Percentiles rank a stretch among this genome's conserved stretches.
Conservation (phyloP, 2,329 filamentous ascomycete genomes). For the Fusarium tricinctum region DNA sequence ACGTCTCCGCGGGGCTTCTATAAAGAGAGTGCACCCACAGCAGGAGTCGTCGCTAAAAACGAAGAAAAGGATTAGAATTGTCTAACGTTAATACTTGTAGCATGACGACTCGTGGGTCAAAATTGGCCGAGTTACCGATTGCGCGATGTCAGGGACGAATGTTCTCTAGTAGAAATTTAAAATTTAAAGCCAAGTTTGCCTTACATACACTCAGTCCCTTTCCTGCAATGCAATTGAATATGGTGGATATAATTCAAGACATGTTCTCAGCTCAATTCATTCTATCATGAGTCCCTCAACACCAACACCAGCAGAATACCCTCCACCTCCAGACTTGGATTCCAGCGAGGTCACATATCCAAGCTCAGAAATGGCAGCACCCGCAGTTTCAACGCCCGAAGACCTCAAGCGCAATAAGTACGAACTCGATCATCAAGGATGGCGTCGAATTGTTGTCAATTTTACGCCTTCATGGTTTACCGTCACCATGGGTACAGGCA, state of each 20-base stretch:
- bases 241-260: not conserved
- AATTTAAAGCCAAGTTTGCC: not conserved
- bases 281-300: not conserved
- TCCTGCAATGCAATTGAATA: not conserved
- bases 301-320: not conserved
- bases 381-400: not conserved
- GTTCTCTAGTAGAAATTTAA: not conserved
- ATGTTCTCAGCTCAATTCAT: not conserved
- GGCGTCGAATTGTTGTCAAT: slow-evolving; percentile 32
- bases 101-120: slow-evolving; percentile 29
- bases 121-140: slow-evolving; percentile 27
- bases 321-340: slow-evolving; percentile 9
- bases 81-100: no score
- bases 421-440: slow-evolving; percentile 18
- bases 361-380: slow-evolving; percentile 9
- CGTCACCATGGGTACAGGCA: slow-evolving; percentile 74
- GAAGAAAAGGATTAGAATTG: not conserved
- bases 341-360: slow-evolving; percentile 24
- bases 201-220: not conserved
- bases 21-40: not conserved
- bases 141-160: slow-evolving; percentile 21
- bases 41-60: not conserved
- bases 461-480: slow-evolving; percentile 53
- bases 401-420: not conserved
- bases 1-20: slow-evolving; percentile 25